A percentile compares a stretch with the other conserved stretches of the same genome.
These are phyloP conservation scores for Heracleum sosnowskyi DNA, from an alignment of 129 eudicot species.

Conservation along the genomic window DNA sequence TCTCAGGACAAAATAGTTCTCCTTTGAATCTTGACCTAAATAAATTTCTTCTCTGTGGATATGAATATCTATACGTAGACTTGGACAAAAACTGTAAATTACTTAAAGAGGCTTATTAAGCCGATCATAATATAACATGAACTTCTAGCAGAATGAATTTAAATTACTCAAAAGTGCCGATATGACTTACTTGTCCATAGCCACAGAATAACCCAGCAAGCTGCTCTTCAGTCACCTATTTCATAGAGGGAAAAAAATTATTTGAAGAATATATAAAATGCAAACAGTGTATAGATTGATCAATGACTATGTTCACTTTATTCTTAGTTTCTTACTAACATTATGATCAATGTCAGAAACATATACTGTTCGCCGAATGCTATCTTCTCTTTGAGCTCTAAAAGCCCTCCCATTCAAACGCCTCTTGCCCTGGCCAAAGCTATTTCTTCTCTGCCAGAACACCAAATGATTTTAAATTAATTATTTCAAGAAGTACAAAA, in stretches of 20 bases:
- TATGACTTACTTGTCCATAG: conserved; percentile 76
- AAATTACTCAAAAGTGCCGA: conserved; percentile 1
- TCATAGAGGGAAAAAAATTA: conserved; percentile 4
- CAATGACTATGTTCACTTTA: not conserved
- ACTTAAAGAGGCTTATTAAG: not conserved
- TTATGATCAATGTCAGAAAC: conserved; percentile 75
- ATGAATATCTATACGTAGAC: not conserved
- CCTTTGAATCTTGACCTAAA: not conserved
- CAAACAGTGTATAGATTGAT: not conserved
- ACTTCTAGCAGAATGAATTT: not conserved
- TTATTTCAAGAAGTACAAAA: not conserved
- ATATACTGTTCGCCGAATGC: conserved; percentile 74
- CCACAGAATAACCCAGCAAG: conserved; percentile 80
- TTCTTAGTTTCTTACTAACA: conserved; percentile 34
- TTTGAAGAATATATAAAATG: not conserved
- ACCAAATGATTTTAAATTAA: not conserved
- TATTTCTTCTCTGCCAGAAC: conserved; percentile 51
- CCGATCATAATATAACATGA: not conserved
- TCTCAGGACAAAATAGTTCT: not conserved
- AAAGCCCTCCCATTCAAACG: conserved; percentile 57
- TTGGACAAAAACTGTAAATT: not conserved
- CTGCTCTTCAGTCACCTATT: conserved; percentile 83
- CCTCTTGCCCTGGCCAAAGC: conserved; percentile 53
- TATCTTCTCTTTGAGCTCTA: conserved; percentile 86
- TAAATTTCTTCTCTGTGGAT: not conserved